Conservation (phyloP, 306 rosid genomes). For the peach (Prunus persica) region Prunus_persica_NCBIv2 NC_034015.1:18904501-18905000, state of each 20-base stretch:
- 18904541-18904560: constrained; percentile 88
- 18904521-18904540: constrained; percentile 72
- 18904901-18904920: background rate
- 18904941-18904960: background rate
- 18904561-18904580: constrained; percentile 99
- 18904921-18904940: background rate
- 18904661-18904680: constrained; percentile 98
- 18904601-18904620: constrained; percentile 20
- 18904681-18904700: constrained; percentile 96
- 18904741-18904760: constrained; percentile 94
- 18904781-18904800: background rate
- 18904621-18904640: constrained; percentile 10
- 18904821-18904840: background rate
- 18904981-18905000: background rate
- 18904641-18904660: constrained; percentile 31
- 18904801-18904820: background rate
- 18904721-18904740: constrained; percentile 90
- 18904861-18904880: background rate
- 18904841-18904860: background rate
- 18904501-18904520: constrained; percentile 78
- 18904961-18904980: background rate
- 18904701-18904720: constrained; percentile 92
- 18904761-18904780: constrained; percentile 24
- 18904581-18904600: constrained; percentile 14
- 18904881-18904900: background rate